Conservation (phyloP, 108 stramenopile genomes). For the Fragilariopsis cylindrus region DNA sequence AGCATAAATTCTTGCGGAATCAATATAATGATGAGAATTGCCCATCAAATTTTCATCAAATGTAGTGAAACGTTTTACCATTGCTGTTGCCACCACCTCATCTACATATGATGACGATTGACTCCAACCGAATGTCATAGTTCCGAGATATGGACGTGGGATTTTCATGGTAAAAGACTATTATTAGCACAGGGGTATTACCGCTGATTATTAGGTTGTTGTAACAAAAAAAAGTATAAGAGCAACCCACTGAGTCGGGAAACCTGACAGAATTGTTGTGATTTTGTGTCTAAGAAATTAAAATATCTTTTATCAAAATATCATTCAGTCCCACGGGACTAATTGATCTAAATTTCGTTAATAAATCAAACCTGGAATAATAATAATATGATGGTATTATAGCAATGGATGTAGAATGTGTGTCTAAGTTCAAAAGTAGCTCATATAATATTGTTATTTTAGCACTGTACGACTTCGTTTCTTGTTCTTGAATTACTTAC, state of each 20-base stretch:
- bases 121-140: conserved; percentile 89
- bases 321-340: too few species aligned
- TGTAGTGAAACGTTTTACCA: conserved; percentile 51
- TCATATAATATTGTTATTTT: not conserved
- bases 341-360: too few species aligned
- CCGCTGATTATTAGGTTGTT: too few species aligned
- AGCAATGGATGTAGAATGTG: not conserved
- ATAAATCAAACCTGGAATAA: not conserved
- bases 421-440: not conserved
- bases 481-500: too few species aligned
- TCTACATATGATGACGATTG: conserved; percentile 78
- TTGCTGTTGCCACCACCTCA: conserved; percentile 49
- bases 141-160: conserved; percentile 82
- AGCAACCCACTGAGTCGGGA: too few species aligned
- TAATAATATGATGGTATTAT: too few species aligned
- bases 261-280: too few species aligned
- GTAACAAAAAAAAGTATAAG: too few species aligned
- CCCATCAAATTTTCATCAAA: conserved; percentile 29
- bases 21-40: conserved; percentile 43
- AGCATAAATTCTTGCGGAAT: conserved; percentile 87
- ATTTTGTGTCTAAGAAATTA: too few species aligned
- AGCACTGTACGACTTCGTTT: not conserved
- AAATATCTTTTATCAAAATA: too few species aligned
- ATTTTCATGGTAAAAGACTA: conserved; percentile 33
- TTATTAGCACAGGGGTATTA: too few species aligned